Percentiles rank a stretch among this genome's conserved stretches.
These are phyloP conservation scores for Auxenochlorella pyrenoidosa DNA, from an alignment of 139 green algal species.

Conservation along the genomic window DNA sequence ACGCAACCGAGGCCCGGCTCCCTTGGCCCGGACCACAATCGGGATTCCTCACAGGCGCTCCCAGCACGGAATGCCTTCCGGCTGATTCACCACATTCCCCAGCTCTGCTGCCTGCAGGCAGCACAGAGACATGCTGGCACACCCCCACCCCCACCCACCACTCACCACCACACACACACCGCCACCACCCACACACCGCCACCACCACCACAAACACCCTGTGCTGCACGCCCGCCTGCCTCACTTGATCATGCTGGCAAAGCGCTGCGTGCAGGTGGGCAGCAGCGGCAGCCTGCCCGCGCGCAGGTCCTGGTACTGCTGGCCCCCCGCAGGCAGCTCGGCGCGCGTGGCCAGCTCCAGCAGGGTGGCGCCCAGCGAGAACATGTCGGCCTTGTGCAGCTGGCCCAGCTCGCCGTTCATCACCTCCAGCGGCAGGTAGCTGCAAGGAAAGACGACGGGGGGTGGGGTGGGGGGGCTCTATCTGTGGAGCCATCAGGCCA, in stretches of 20 bases:
- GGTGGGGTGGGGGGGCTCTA: background rate
- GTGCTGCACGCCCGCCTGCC: background rate
- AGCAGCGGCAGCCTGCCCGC: conserved; percentile 71
- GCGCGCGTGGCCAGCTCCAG: conserved; percentile 81
- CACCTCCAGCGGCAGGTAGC: conserved; percentile 90
- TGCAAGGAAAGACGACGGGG: conserved; percentile 22
- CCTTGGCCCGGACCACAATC: too few relatives aligned
- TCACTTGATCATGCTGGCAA: conserved; percentile 67
- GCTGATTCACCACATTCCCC: too few relatives aligned
- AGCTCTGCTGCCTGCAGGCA: too few relatives aligned
- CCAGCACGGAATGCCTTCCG: too few relatives aligned
- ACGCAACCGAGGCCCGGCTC: background rate
- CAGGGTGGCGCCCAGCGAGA: conserved; percentile 83
- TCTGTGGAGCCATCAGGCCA: too few relatives aligned
- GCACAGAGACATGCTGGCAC: too few relatives aligned
- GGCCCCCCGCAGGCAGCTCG: conserved; percentile 63
- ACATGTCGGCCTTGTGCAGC: conserved; percentile 93
- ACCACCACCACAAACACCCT: too few relatives aligned
- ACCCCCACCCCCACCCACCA: too few relatives aligned
- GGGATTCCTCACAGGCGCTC: too few relatives aligned
- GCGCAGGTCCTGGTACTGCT: conserved; percentile 66
- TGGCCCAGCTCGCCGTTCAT: conserved; percentile 67
- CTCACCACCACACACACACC: too few relatives aligned
- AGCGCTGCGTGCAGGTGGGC: conserved; percentile 46
- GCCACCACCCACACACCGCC: too few relatives aligned